Evolutionary conservation across 2,329 filamentous ascomycete species (phyloP).

Genomic region (Calonectria henricotiae): DNA sequence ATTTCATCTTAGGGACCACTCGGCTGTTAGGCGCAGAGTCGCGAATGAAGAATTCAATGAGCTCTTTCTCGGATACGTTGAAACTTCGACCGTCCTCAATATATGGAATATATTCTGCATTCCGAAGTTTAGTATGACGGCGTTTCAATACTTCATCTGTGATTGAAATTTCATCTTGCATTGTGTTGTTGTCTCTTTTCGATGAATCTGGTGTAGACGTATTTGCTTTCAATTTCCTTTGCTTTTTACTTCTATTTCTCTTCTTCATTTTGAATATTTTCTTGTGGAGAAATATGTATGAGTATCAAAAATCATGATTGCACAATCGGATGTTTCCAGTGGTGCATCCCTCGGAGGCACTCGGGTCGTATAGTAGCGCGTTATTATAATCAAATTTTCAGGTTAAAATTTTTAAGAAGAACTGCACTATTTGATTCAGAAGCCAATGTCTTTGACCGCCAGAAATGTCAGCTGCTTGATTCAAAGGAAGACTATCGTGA

Average conservation of each 20-base stretch:
- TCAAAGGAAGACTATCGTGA: too few species aligned
- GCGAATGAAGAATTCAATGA: neutral
- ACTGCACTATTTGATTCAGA: too few species aligned
- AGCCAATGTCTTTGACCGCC: too few species aligned
- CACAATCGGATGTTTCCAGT: neutral
- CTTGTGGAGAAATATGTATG: neutral
- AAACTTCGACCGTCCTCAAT: neutral
- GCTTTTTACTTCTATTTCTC: neutral
- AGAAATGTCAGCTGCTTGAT: too few species aligned
- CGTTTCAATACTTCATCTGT: neutral
- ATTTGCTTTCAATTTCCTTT: too few species aligned
- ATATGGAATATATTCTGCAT: neutral
- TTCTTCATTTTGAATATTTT: neutral
- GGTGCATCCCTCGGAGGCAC: too few species aligned
- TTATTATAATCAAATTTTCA: too few species aligned
- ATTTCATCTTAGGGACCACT: neutral
- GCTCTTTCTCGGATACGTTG: neutral
- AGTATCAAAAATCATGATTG: neutral
- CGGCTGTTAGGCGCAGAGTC: neutral
- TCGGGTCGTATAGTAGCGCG: too few species aligned
- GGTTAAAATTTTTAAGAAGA: too few species aligned
- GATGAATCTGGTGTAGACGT: rapidly evolving
- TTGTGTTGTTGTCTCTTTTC: neutral
- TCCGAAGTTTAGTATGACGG: neutral
- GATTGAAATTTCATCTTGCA: too few species aligned